Base-by-base conservation (phyloP, 2,329 filamentous ascomycete species). In the Aspergillus pseudotamarii region DNA sequence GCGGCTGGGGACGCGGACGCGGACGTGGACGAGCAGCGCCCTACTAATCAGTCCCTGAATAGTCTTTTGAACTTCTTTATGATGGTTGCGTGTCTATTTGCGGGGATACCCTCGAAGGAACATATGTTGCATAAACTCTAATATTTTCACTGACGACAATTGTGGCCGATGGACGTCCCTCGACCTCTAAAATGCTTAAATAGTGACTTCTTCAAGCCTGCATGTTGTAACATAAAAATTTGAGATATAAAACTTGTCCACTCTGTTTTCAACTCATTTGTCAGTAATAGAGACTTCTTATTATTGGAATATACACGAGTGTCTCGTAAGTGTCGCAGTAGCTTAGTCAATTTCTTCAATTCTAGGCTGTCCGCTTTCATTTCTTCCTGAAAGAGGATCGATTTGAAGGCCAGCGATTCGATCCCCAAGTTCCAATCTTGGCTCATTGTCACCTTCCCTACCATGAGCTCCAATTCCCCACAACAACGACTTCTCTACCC, bases 331-430 rank as follows among this genome's bases (percentile, higher is more conserved):
- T 8, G 36, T 26, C 23, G 14, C 14, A 41, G 38, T 41, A 5
- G 34, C 21, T 34, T 63, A 80, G 62, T 81, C 79, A 66, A 81
- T 79, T 67, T 81, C 79, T 60, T 81, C 77, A 58, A 81, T 81
- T 28, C 72, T 72, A 1, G 77, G 78, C 26, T 69, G 64, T 23
- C 64, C 58, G 28, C 45, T 61, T n/a, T 58, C 64, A 56, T 58
- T 62, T 30, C 54, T 64, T 3, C 68, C 70, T 68, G 72, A 66
- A 59, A 76, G 59, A 14, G 78, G 79, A 64, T 78, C 60, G 54
- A 81, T 67, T 61, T 66, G 64, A 53, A 81, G 65, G 3, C 79
- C 79, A 59, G 77, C 78, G 63, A 81, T 73, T 6, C 66, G 71
- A 68, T 79, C 75, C 9, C 76, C 75, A 26, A 81, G 59, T 51